phyloP scores from a whole-genome alignment of 345 rosid species.

The Eucalyptus melliodora region DNA sequence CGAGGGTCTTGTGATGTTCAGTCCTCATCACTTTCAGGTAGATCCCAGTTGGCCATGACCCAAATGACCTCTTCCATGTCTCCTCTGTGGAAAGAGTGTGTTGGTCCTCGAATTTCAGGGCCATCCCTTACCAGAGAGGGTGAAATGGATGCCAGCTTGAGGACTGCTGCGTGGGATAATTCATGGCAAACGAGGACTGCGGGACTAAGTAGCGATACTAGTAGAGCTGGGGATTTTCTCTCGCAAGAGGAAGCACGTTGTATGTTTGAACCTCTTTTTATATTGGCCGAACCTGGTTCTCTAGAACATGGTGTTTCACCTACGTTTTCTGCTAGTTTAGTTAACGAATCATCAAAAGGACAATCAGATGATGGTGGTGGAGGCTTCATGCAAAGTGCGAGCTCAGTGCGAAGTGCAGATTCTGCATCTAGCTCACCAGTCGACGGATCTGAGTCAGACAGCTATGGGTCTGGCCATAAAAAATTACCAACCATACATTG shows the following conservation, averaged over 20 bases:
- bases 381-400: conserved; percentile 42
- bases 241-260: conserved; percentile 54
- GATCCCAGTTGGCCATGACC: conserved; percentile 56
- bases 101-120: conserved; percentile 69
- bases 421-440: conserved; percentile 57
- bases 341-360: conserved; percentile 48
- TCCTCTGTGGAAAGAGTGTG: conserved; percentile 87
- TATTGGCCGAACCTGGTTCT: conserved; percentile 95
- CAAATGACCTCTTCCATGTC: conserved; percentile 51
- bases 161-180: conserved; percentile 75
- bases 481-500: conserved; percentile 89
- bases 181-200: conserved; percentile 87
- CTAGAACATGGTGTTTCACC: conserved; percentile 74
- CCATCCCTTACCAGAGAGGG: conserved; percentile 77
- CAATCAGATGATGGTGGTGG: conserved; percentile 55
- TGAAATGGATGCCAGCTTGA: conserved; percentile 78
- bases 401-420: conserved; percentile 43
- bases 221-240: conserved; percentile 61
- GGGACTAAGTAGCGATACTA: conserved; percentile 69
- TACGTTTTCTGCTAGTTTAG: conserved; percentile 28
- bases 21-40: conserved; percentile 44
- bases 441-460: conserved; percentile 60
- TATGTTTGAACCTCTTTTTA: conserved; percentile 94
- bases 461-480: conserved; percentile 31
- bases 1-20: conserved; percentile 60